Percentiles rank a stretch among this genome's conserved stretches.
phyloP scores from a whole-genome alignment of 805 yeast species.

The Nakazawaea populi region DNA sequence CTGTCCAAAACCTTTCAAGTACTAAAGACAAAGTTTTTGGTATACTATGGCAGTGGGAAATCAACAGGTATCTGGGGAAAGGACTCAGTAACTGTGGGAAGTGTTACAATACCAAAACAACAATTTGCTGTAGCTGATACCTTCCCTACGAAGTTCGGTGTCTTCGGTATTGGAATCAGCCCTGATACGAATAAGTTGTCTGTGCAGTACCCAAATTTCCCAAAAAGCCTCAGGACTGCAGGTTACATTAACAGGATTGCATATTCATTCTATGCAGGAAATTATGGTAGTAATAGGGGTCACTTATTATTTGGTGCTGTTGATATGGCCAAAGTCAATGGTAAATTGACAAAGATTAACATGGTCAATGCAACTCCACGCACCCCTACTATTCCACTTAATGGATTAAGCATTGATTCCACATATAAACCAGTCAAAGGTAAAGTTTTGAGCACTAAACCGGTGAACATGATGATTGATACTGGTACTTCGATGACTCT shows the following conservation, averaged over 20 bases:
- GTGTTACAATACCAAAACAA: slow-evolving; percentile 33
- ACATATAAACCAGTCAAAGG: background rate
- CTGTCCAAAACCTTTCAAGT: background rate
- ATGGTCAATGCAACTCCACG: slow-evolving; percentile 15
- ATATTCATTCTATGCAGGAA: slow-evolving; percentile 41
- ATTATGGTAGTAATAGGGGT: slow-evolving; percentile 26
- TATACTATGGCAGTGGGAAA: slow-evolving; percentile 2
- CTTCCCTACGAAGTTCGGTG: slow-evolving; percentile 52
- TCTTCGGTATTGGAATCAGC: slow-evolving; percentile 53
- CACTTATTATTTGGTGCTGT: slow-evolving; percentile 59
- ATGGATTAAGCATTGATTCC: slow-evolving; percentile 1
- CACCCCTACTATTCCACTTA: background rate
- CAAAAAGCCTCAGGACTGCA: slow-evolving; percentile 42
- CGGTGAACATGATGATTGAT: slow-evolving; percentile 1
- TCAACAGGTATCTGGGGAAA: slow-evolving; percentile 37
- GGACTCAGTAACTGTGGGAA: slow-evolving; percentile 46
- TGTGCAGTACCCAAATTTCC: slow-evolving; percentile 47
- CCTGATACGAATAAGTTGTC: background rate
- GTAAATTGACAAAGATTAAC: slow-evolving; percentile 38
- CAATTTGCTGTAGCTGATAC: slow-evolving; percentile 63
- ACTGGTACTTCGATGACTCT: slow-evolving; percentile 9
- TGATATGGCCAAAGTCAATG: slow-evolving; percentile 51
- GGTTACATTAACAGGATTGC: slow-evolving; percentile 44
- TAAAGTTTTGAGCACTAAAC: background rate
- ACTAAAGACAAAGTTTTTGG: background rate